Evolutionary conservation across 306 rosid genomes (phyloP), one percentile per base, ranked within the genome.

Genomic region (Rubus parviflorus): DNA sequence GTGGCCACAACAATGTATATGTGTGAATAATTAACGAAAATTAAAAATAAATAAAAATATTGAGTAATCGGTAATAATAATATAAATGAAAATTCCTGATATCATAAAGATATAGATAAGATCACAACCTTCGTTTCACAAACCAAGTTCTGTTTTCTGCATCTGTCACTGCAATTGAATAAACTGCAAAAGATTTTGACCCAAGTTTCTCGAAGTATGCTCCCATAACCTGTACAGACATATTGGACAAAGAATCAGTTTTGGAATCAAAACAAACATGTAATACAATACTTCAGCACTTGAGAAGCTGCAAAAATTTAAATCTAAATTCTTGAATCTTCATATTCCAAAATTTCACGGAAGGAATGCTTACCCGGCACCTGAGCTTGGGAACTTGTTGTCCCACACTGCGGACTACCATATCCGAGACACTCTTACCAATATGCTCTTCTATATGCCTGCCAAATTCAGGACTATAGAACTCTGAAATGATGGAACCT

Each of bases 161-260:
- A 86, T 88, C 99, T 58, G 91, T 88, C 76, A 96, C 98, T 69
- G 89, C 96, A 80, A 96, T 92, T 70, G 97, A 89, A 84, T 92
- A 96, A 78, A 96, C 99, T 8, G 99, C 99, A 91, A 96, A 92
- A 78, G 97, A 89, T 57, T 93, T 88, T 69, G 99, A 87, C 53
- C 96, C 96, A 71, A 85, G 75, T 84, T 92, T 92, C 85, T 96
- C 99, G 85, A 92, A 92, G 72, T 86, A 91, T 51, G 99, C 99
- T 68, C 99, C 98, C 91, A 89, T 86, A 47, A 96, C 98, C 99
- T 92, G 96, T 68, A 72, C 57, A 77, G 72, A 64, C 72, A 81
- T 52, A 64, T 76, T 3, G 81, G 73, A 84, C 73, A 75, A 67
- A 60, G 22, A 75, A 85, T 51, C 64, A 82, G 78, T 56, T 25